A percentile compares a stretch with the other conserved stretches of the same genome.
Conservation (phyloP, 2,329 filamentous ascomycete genomes). For the Fusarium globosum region DNA sequence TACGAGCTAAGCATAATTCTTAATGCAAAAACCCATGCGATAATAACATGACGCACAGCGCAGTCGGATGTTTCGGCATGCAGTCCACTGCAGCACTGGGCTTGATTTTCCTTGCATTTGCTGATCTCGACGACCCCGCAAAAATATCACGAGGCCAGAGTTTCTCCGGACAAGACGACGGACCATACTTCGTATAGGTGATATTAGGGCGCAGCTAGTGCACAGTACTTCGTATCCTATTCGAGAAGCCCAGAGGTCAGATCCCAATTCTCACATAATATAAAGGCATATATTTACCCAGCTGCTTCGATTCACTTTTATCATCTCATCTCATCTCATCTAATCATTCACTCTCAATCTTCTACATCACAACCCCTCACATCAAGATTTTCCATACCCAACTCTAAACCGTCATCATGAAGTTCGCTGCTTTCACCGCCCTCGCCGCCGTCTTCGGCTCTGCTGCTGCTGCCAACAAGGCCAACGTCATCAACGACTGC, state of each 20-base stretch:
- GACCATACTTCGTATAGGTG: conserved; percentile 8
- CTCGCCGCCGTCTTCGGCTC: conserved; percentile 48
- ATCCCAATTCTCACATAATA: conserved; percentile 2
- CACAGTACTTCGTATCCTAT: conserved; percentile 10
- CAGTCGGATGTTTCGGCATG: conserved; percentile 8
- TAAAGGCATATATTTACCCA: conserved; percentile 10
- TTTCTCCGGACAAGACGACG: conserved; percentile 3
- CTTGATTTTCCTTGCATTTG: background rate
- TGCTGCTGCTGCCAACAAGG: conserved; percentile 49
- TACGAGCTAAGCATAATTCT: conserved; percentile 14
- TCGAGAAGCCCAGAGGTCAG: background rate
- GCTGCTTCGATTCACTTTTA: background rate
- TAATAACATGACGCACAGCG: background rate
- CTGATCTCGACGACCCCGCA: background rate
- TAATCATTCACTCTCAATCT: background rate
- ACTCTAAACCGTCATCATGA: conserved; percentile 43
- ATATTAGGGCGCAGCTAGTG: conserved; percentile 15
- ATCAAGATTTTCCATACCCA: background rate
- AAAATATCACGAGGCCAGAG: background rate
- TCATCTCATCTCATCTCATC: background rate
- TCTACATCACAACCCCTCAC: background rate
- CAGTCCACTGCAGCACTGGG: background rate
- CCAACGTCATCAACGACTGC: conserved; percentile 53
- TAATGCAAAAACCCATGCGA: background rate
- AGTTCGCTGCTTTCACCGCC: conserved; percentile 42